Conservation (phyloP, 1,284 basidiomycete species). For the Phellinidium pouzarii region DNA sequence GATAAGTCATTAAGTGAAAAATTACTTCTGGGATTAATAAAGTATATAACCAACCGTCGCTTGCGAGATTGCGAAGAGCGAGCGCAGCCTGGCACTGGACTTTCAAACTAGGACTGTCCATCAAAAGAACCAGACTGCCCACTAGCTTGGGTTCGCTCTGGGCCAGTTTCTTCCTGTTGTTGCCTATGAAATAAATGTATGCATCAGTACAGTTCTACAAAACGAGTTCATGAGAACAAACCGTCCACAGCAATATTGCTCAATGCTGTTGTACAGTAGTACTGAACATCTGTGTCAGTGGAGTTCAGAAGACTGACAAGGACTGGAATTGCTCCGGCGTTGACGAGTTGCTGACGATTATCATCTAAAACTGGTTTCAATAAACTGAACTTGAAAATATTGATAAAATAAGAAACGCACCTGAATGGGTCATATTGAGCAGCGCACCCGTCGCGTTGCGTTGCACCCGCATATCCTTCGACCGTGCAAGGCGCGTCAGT, state of each 20-base stretch:
- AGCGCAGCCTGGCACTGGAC: slow-evolving; percentile 99
- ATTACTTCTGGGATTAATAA: not conserved
- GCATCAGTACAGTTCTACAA: slow-evolving; percentile 9
- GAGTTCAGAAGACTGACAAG: slow-evolving; percentile 93
- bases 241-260: slow-evolving; percentile 98
- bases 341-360: slow-evolving; percentile 97
- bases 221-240: slow-evolving; percentile 27
- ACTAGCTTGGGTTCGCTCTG: slow-evolving; percentile 94
- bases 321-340: slow-evolving; percentile 97
- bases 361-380: slow-evolving; percentile 58
- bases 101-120: slow-evolving; percentile 97
- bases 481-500: slow-evolving; percentile 91
- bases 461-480: slow-evolving; percentile 99
- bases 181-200: no score
- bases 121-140: slow-evolving; percentile 88
- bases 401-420: slow-evolving; percentile 34
- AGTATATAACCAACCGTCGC: slow-evolving; percentile 75
- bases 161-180: slow-evolving; percentile 93
- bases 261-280: slow-evolving; percentile 98
- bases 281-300: slow-evolving; percentile 98
- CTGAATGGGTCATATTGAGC: slow-evolving; percentile 99
- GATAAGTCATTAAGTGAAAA: not conserved
- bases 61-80: slow-evolving; percentile 93
- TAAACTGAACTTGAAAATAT: slow-evolving; percentile 1
- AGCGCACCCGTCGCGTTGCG: slow-evolving; percentile 97